Conservation (phyloP, 2,329 filamentous ascomycete species). For the Colletotrichum sp. region DNA sequence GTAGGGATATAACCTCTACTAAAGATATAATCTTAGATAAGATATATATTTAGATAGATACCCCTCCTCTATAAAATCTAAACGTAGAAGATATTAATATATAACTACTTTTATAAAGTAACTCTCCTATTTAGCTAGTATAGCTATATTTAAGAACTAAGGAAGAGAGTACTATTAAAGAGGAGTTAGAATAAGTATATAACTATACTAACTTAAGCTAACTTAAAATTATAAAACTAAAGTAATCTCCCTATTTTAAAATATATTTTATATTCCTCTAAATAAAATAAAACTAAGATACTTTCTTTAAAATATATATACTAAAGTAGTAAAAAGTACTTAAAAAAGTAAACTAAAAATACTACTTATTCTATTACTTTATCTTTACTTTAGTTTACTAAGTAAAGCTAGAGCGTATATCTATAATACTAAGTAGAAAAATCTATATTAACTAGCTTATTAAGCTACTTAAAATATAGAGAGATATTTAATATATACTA, state of each 20-base stretch:
- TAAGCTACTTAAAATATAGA: accelerated
- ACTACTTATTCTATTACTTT: not conserved
- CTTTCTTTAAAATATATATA: not conserved
- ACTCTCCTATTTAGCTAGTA: not conserved
- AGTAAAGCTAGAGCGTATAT: not conserved
- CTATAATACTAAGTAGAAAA: not conserved
- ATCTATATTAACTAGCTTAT: not conserved
- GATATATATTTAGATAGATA: not conserved
- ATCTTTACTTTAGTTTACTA: not conserved
- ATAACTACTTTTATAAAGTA: not conserved
- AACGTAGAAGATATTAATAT: not conserved
- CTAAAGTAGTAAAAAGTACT: not conserved
- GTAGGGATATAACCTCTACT: not conserved
- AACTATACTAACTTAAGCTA: not conserved
- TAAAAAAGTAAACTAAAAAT: not conserved
- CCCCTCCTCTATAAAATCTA: not conserved
- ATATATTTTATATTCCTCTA: too few species aligned
- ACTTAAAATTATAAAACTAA: not conserved
- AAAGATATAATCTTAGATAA: not conserved
- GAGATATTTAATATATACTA: not conserved
- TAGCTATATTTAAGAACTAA: too few species aligned
- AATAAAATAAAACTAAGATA: too few species aligned
- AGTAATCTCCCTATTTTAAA: not conserved
- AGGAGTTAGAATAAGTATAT: not conserved
- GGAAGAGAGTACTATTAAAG: not conserved